These are phyloP conservation scores for Tuber magnatum DNA, from an alignment of 495 filamentous ascomycete genomes.

Conservation along the genomic window DNA sequence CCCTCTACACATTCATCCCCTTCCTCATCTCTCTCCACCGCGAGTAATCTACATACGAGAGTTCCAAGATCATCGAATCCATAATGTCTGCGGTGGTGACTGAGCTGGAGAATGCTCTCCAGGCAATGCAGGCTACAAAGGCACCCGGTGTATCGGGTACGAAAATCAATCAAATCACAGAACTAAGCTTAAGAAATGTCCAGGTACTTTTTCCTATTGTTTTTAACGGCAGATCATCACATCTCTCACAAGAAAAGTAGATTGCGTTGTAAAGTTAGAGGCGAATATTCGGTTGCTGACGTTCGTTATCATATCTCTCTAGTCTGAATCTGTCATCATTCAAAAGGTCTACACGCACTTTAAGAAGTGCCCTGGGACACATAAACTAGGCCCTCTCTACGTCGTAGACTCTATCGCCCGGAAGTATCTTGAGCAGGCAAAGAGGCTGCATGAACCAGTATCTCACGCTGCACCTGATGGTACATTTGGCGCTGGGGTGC, in stretches of 20 bases:
- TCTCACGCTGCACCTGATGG: conserved; percentile 72
- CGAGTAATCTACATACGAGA: conserved; percentile 36
- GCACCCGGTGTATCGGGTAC: conserved; percentile 87
- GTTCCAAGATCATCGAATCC: conserved; percentile 20
- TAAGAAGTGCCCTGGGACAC: conserved; percentile 87
- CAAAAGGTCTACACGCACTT: conserved; percentile 95
- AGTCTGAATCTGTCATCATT: conserved; percentile 93
- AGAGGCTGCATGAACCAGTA: conserved; percentile 70
- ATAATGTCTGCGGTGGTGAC: conserved; percentile 61
- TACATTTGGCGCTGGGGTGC: conserved; percentile 87
- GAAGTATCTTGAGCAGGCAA: conserved; percentile 95
- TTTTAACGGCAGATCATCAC: conserved; percentile 10
- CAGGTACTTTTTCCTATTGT: conserved; percentile 62
- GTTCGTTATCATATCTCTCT: conserved; percentile 29
- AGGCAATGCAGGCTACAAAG: conserved; percentile 84
- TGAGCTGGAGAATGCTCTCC: conserved; percentile 82
- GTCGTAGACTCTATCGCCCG: conserved; percentile 99
- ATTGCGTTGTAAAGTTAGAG: conserved; percentile 37
- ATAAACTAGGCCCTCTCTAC: conserved; percentile 98
- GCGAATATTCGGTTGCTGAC: conserved; percentile 35
- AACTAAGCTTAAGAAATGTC: conserved; percentile 78
- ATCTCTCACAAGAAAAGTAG: conserved; percentile 8
- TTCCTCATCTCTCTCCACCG: neutral
- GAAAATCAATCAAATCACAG: conserved; percentile 77
- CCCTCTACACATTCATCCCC: neutral